Percentiles rank a stretch among this genome's conserved stretches.
phyloP scores from a whole-genome alignment of 1,284 basidiomycete genomes.

The Cutaneotrichosporon daszewskae region DNA sequence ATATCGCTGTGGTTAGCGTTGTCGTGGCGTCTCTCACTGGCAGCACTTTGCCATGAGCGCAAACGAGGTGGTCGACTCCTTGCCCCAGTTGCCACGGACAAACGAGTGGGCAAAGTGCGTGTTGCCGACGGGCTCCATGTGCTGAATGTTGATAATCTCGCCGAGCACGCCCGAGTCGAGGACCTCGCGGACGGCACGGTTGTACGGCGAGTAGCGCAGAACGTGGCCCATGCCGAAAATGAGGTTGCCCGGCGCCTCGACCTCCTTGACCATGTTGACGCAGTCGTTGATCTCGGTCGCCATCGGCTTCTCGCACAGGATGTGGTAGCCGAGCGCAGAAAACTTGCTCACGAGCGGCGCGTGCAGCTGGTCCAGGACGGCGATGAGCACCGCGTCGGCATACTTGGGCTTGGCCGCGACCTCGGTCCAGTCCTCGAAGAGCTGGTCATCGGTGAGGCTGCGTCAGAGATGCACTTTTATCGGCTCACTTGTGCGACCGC shows the following conservation, averaged over 20 bases:
- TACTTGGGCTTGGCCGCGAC: constrained; percentile 62
- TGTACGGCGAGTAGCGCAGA: constrained; percentile 77
- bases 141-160: constrained; percentile 63
- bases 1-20: constrained; percentile 58
- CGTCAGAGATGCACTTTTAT: neutral
- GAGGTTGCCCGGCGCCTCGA: constrained; percentile 54
- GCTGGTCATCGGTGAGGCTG: constrained; percentile 57
- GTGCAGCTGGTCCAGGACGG: constrained; percentile 67
- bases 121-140: constrained; percentile 40
- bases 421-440: constrained; percentile 67
- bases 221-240: constrained; percentile 85
- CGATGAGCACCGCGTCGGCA: constrained; percentile 70
- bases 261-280: constrained; percentile 63
- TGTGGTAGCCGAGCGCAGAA: constrained; percentile 71
- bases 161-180: constrained; percentile 66
- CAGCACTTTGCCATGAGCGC: constrained; percentile 81
- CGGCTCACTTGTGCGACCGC: constrained; percentile 49
- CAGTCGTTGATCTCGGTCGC: constrained; percentile 68
- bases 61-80: constrained; percentile 65
- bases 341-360: constrained; percentile 66
- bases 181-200: constrained; percentile 60
- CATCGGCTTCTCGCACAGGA: constrained; percentile 87
- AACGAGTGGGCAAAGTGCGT: constrained; percentile 59
- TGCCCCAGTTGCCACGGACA: constrained; percentile 70
- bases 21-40: constrained; percentile 62